Evolutionary conservation across 2,329 filamentous ascomycete genomes (phyloP).

Genomic region (Aspergillus sp.): DNA sequence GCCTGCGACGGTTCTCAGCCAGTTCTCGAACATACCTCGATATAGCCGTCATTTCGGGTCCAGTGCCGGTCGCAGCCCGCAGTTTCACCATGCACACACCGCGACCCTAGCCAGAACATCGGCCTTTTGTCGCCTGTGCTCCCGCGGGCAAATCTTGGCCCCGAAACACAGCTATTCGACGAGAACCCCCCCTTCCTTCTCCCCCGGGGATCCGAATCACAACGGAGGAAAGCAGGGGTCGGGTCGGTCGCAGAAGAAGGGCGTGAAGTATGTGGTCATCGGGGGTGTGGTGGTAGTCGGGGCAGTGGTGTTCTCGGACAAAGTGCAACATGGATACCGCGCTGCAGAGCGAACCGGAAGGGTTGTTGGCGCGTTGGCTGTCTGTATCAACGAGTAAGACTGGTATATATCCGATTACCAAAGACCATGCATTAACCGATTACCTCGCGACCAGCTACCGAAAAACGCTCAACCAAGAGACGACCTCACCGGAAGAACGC

Average conservation of each 20-base stretch:
- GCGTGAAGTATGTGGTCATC: constrained; percentile 24
- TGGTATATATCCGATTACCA: neutral
- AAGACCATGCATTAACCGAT: constrained; percentile 3
- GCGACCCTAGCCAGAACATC: neutral
- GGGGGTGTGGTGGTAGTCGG: constrained; percentile 32
- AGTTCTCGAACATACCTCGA: constrained; percentile 11
- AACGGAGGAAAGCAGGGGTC: constrained; percentile 7
- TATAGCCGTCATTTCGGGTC: constrained; percentile 4
- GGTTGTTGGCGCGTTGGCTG: constrained; percentile 62
- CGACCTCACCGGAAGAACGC: constrained; percentile 55
- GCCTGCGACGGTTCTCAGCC: constrained; percentile 19
- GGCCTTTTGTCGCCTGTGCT: neutral
- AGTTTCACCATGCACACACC: neutral
- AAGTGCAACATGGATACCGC: constrained; percentile 67
- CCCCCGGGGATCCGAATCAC: constrained; percentile 4
- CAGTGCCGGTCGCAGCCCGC: no score
- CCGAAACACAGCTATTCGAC: constrained; percentile 12
- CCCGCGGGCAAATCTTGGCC: neutral
- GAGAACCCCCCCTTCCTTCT: constrained; percentile 9
- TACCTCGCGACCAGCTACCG: constrained; percentile 58
- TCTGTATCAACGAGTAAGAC: constrained; percentile 82
- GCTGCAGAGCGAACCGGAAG: constrained; percentile 68
- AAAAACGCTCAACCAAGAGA: constrained; percentile 63
- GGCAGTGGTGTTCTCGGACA: constrained; percentile 46
- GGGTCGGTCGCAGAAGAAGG: constrained; percentile 13